Evolutionary conservation across 306 rosid species (phyloP).

Genomic region (Ormosia emarginata): DNA sequence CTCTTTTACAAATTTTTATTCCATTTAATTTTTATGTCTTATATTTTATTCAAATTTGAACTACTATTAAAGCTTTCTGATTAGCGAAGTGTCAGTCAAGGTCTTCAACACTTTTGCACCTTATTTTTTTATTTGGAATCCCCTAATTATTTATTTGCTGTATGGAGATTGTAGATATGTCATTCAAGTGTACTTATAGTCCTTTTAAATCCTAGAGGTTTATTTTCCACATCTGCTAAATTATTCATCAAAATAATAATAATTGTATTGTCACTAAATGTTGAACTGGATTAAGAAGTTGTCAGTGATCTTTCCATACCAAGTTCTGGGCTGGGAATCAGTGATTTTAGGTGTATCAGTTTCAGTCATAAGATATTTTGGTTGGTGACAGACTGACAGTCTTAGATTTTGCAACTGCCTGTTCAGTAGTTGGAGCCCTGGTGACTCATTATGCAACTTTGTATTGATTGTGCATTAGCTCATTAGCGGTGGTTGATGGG

Average conservation of each 20-base stretch:
- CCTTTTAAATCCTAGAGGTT: too few relatives aligned
- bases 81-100: not conserved
- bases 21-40: not conserved
- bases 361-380: not conserved
- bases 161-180: not conserved
- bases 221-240: too few relatives aligned
- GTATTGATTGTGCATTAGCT: not conserved
- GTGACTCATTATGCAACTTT: not conserved
- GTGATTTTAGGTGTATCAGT: not conserved
- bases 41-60: not conserved
- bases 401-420: not conserved
- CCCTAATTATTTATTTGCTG: not conserved
- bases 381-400: not conserved
- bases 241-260: too few relatives aligned
- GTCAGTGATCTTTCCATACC: not conserved
- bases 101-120: not conserved
- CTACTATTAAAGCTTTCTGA: constrained; percentile 1
- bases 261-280: too few relatives aligned
- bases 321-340: not conserved
- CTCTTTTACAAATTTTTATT: not conserved
- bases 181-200: too few relatives aligned
- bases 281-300: not conserved
- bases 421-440: not conserved
- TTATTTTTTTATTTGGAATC: not conserved
- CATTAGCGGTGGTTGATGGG: not conserved